Conservation (phyloP, 306 rosid genomes). For the Begonia peltatifolia region DNA sequence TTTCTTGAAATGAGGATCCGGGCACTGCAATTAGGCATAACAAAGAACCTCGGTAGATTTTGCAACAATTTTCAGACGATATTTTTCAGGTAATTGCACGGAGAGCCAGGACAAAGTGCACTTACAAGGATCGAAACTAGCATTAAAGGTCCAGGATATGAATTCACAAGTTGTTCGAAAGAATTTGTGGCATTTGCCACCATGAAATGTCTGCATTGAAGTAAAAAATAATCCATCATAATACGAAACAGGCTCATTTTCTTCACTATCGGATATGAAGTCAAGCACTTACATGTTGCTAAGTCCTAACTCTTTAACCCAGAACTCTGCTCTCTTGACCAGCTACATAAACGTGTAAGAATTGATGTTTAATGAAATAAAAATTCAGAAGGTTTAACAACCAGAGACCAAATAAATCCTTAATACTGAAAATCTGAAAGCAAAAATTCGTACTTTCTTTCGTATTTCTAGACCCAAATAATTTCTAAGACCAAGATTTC, state of each 20-base stretch:
- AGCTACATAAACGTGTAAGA: conserved; percentile 18
- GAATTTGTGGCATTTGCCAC: conserved; percentile 78
- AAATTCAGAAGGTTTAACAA: conserved; percentile 5
- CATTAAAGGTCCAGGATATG: conserved; percentile 72
- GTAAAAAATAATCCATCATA: conserved; percentile 9
- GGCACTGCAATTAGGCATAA: conserved; percentile 50
- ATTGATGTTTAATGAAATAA: not conserved
- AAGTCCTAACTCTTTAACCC: conserved; percentile 75
- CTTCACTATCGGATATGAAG: conserved; percentile 13
- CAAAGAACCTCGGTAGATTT: not conserved
- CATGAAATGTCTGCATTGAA: conserved; percentile 59
- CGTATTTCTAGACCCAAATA: conserved; percentile 86
- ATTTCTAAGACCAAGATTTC: conserved; percentile 41
- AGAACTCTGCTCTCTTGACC: conserved; percentile 61
- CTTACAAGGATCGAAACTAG: conserved; percentile 82
- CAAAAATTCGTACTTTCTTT: conserved; percentile 35
- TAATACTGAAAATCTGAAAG: not conserved
- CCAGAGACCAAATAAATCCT: conserved; percentile 11
- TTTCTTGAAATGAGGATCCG: conserved; percentile 92
- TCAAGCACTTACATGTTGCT: conserved; percentile 47
- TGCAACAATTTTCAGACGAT: not conserved
- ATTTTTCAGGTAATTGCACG: not conserved
- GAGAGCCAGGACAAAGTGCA: conserved; percentile 6
- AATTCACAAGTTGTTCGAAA: conserved; percentile 48
- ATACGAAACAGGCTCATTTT: not conserved